Conservation (phyloP, 1,284 basidiomycete genomes). For the Sanghuangporus baumii region DNA sequence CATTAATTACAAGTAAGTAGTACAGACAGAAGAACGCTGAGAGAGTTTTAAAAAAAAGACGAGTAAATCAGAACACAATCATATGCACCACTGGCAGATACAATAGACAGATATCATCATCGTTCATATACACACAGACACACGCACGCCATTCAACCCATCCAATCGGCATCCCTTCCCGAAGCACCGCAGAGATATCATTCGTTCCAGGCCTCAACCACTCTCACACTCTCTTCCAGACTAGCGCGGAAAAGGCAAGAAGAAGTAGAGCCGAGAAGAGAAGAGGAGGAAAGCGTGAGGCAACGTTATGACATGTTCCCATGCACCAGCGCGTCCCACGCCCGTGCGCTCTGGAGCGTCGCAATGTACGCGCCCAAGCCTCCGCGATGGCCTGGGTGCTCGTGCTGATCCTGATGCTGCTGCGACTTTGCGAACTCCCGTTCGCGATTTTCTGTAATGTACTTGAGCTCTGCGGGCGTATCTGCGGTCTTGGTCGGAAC, state of each 20-base stretch:
- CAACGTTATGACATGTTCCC: conserved; percentile 20
- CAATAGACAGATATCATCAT: no score
- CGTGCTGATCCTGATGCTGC: neutral
- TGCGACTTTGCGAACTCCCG: neutral
- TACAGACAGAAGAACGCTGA: no score
- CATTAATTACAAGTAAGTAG: no score
- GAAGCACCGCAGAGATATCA: no score
- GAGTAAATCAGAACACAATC: no score
- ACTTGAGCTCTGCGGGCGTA: neutral
- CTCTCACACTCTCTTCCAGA: neutral
- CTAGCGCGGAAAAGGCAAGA: neutral
- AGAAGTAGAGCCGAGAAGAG: neutral
- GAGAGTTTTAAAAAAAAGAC: no score
- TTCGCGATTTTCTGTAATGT: neutral
- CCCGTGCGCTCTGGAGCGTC: conserved; percentile 42
- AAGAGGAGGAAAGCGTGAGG: neutral
- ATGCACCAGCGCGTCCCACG: conserved; percentile 46
- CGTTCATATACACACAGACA: no score
- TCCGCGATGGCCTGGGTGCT: neutral
- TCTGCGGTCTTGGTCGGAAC: neutral
- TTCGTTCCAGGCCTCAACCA: no score
- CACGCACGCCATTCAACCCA: no score
- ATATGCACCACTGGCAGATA: no score
- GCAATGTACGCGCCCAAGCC: conserved; percentile 36
- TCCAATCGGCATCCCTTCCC: no score